Evolutionary conservation across 441 rosid genomes (phyloP), one percentile per base, ranked within the genome.

Genomic region (Bruguiera hainesii): DNA sequence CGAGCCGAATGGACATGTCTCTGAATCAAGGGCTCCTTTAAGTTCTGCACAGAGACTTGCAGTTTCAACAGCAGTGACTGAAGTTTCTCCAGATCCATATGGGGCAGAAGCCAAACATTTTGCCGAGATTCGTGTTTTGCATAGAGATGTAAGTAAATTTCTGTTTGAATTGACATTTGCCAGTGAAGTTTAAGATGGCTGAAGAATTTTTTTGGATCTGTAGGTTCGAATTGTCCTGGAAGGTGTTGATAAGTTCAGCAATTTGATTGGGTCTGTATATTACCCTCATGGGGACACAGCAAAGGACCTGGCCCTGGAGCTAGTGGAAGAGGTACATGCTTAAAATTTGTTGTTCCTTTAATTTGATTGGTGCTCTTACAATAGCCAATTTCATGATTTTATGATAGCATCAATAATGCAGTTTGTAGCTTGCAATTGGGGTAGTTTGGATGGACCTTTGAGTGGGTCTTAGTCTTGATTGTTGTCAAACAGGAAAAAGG

Each of bases 201-300:
- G 11, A 26, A 55, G 58, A 20, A 20, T 55, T 23, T 42, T 39
- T 58, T 68, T 75, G 78, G 65, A 73, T 78, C 63, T 74, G 51
- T 69, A 96, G 99, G 97, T 96, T 37, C 97, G 99, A 23, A 84
- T 96, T 73, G 97, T 96, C 67, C 83, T 96, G 66, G 99, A 96
- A 86, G 98, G 98, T 28, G 96, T 88, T 67, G 99, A 96, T 81
- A 90, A 90, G 69, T 87, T 86, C 80, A 89, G 85, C 82, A 96
- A 90, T 79, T 79, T 96, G 88, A 88, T 96, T 75, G 98, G 99
- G 11, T 89, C 99, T 7, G 86, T 96, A 20, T 85, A 86, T 81
- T 96, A 92, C 73, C 82, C 97, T 21, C 97, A 88, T 20, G 93
- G 93, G 28, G 96, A 92, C 30, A 71, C 89, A 18, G 92, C 90